Evolutionary conservation across 257 asterid genomes (phyloP).

Genomic region (Cruciata laevipes): DNA sequence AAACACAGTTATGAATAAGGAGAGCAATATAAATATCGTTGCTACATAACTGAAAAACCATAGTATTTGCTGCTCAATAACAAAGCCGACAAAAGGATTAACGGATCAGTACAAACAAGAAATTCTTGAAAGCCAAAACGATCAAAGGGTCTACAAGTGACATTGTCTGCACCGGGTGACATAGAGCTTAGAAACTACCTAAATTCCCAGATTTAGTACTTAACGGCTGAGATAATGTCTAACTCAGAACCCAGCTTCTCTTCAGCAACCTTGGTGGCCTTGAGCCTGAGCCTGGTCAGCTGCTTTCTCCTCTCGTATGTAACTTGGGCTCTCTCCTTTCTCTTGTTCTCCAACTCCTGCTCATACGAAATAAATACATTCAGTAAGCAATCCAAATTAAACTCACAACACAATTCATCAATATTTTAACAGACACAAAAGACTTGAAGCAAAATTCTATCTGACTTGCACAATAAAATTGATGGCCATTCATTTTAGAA

Average conservation of each 20-base stretch:
- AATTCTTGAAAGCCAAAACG: neutral
- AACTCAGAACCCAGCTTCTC: conserved; percentile 31
- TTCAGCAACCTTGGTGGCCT: conserved; percentile 25
- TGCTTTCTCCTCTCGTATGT: conserved; percentile 30
- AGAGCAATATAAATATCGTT: neutral
- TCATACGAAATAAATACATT: neutral
- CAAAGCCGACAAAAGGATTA: neutral
- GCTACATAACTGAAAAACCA: conserved; percentile 6
- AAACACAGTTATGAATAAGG: too few species aligned
- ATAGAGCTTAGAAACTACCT: neutral
- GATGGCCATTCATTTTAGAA: too few species aligned
- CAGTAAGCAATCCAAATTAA: too few species aligned
- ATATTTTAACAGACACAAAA: too few species aligned
- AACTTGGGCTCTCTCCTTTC: conserved; percentile 28
- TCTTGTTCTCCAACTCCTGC: conserved; percentile 31
- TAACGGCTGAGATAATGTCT: conserved; percentile 25
- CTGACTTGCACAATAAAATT: too few species aligned
- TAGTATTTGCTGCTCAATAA: neutral
- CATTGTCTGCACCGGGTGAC: conserved; percentile 5
- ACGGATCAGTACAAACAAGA: conserved; percentile 4
- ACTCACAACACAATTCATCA: too few species aligned
- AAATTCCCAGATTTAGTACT: conserved; percentile 12
- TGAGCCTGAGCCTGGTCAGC: conserved; percentile 22
- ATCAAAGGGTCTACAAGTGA: neutral
- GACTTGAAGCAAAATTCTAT: too few species aligned